Evolutionary conservation across 176 grass and related monocot species (phyloP), one percentile per base, ranked within the genome.

Genomic region (Avena eriantha): DNA sequence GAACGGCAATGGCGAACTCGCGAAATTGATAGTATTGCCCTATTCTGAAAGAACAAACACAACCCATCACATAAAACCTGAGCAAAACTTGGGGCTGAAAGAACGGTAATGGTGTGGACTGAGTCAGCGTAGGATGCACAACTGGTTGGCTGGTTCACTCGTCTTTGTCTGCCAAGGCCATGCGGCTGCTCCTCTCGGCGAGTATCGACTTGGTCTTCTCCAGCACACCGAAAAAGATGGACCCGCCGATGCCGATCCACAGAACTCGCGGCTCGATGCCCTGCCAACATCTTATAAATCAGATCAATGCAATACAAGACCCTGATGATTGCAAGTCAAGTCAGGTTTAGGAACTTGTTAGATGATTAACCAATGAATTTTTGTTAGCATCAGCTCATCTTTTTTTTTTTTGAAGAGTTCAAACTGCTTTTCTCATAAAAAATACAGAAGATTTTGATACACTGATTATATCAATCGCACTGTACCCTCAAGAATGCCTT

Each of bases 221-320:
- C 71, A 98, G 84, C 71, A 95, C 92, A 17, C 93, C 90, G 9
- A 98, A 98, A 90, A 98, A 98, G 80, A 98, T 98, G 55, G 96
- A 98, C 43, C 96, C 93, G 0, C 96, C 96, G 3, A 98, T 95
- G 73, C 96, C 96, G 3, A 98, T 95, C 96, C 96, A 98, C 53
- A 98, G 64, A 23, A 98, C 92, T 77, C 96, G 93, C 6, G 96
- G 96, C 35, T 93, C 92, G 7, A 98, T 90, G 72, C 96, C 96
- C 96, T 98, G 78, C 67, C 72, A 86, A 41, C 69, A 83, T 66
- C 41, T 65, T 70, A 29, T 73, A 23, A 31, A 69, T 83, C 23
- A 87, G 3, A 4, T 19, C 34, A 15, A 39, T 17, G 26, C 74
- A 79, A 53, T 34, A 33, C 39, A 65, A 34, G 29, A 66, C 26